phyloP scores from a whole-genome alignment of 768 basidiomycete species.

The Tricholoma terreum region DNA sequence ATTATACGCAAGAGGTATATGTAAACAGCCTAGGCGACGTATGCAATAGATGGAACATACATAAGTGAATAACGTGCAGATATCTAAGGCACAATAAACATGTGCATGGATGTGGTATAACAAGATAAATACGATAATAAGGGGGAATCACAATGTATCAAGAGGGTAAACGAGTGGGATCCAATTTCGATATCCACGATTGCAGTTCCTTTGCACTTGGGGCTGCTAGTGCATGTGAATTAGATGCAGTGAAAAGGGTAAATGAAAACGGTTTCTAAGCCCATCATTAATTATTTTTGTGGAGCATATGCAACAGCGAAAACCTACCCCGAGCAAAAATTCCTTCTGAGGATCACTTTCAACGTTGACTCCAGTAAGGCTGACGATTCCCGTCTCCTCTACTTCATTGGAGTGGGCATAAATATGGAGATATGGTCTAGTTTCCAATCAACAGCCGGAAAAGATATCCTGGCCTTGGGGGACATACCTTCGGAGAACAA shows the following conservation, averaged over 20 bases:
- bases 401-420: constrained; percentile 83
- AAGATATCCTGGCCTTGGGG: neutral
- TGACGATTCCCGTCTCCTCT: constrained; percentile 81
- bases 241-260: constrained; percentile 88
- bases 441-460: neutral
- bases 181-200: constrained; percentile 81
- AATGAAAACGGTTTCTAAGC: constrained; percentile 79
- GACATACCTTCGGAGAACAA: constrained; percentile 76
- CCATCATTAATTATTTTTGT: neutral
- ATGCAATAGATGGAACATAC: constrained; percentile 5
- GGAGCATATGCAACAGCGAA: constrained; percentile 2
- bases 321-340: constrained; percentile 75
- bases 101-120: neutral
- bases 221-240: constrained; percentile 87
- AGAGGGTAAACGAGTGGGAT: constrained; percentile 67
- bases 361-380: constrained; percentile 79
- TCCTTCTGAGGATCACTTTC: constrained; percentile 88
- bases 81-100: neutral
- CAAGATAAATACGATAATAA: constrained; percentile 5
- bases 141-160: constrained; percentile 17
- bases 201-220: constrained; percentile 78
- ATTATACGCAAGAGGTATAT: constrained; percentile 3
- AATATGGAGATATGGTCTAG: constrained; percentile 85
- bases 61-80: constrained; percentile 1
- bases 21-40: constrained; percentile 4